Evolutionary conservation across 2,329 filamentous ascomycete species (phyloP), one percentile per base, ranked within the genome.

Genomic region (Eutypa lata): DNA sequence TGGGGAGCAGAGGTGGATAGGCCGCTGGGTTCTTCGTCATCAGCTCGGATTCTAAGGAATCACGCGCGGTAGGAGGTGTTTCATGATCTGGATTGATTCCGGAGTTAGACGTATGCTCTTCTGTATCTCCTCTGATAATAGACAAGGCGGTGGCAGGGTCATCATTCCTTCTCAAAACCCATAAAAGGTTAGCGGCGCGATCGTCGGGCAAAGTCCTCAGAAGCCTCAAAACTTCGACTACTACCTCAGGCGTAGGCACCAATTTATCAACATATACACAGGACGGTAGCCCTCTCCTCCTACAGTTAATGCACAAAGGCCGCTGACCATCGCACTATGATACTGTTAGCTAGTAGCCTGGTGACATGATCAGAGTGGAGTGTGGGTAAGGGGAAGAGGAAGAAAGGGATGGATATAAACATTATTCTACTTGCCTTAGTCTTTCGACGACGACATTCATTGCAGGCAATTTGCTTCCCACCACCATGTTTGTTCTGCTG

Each of bases 191-290:
- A 2, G 52, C 21, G 5, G 60, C 58, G 21, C 61, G 57, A 0
- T 52, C 16, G 11, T 60, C 50, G 0, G 65, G 55, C 2, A 65
- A 46, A 16, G 55, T 50, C 33, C 57, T 60, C 3, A 69, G 48
- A 1, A 65, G 55, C 10, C 63, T 56, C 4, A 68, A 38, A 1
- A 69, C 19, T 38, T 70, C 66, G 2, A 57, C 19, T 6, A 28
- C 47, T 13, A 50, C 50, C 24, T 57, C 57, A 3, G 53, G 56
- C 10, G 52, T 55, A 16, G 56, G 48, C 26, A 56, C 53, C 18
- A 51, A 26, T 43, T 52, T 53, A 21, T 61, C 61, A 6, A 54
- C 38, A 26, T 61, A 61, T 7, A 55, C 16, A 28, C 61, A 64
- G 7, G 7, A 16, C 7, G 22, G 3, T 18, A 49, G 16, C 2